Evolutionary conservation across 1,284 basidiomycete species (phyloP).

Genomic region (Ceratobasidium sp.): DNA sequence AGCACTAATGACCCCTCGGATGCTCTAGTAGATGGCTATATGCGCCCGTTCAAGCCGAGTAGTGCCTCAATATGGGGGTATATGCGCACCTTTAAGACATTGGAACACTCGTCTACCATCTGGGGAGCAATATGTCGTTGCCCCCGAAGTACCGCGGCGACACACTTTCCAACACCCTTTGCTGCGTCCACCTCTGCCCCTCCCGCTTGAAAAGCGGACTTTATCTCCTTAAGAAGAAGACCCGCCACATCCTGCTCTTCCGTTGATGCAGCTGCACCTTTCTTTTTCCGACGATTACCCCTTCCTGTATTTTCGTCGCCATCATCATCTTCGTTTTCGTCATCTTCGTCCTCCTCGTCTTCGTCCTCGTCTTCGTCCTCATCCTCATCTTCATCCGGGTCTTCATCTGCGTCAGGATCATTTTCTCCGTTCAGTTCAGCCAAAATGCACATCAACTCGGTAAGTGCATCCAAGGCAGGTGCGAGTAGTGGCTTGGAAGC

Average conservation of each 20-base stretch:
- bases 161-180: slow-evolving; percentile 82
- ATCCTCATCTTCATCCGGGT: too few species aligned
- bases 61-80: neutral
- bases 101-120: slow-evolving; percentile 82
- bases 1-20: slow-evolving; percentile 78
- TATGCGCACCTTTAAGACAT: slow-evolving; percentile 73
- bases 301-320: neutral
- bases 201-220: slow-evolving; percentile 68
- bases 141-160: slow-evolving; percentile 82
- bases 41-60: slow-evolving; percentile 13
- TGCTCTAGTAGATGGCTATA: slow-evolving; percentile 72
- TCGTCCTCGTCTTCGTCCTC: slow-evolving; percentile 68
- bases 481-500: slow-evolving; percentile 83
- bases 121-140: slow-evolving; percentile 78
- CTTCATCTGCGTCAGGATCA: too few species aligned
- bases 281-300: neutral
- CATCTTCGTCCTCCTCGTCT: neutral
- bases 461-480: slow-evolving; percentile 80
- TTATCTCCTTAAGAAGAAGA: slow-evolving; percentile 79
- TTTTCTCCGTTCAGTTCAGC: slow-evolving; percentile 63
- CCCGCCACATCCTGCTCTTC: slow-evolving; percentile 56
- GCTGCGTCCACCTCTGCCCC: slow-evolving; percentile 67
- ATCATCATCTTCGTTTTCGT: neutral
- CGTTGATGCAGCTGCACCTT: neutral
- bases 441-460: slow-evolving; percentile 82